Evolutionary conservation across 2,329 filamentous ascomycete species (phyloP).

Genomic region (Chrysosporium queenslandicum): DNA sequence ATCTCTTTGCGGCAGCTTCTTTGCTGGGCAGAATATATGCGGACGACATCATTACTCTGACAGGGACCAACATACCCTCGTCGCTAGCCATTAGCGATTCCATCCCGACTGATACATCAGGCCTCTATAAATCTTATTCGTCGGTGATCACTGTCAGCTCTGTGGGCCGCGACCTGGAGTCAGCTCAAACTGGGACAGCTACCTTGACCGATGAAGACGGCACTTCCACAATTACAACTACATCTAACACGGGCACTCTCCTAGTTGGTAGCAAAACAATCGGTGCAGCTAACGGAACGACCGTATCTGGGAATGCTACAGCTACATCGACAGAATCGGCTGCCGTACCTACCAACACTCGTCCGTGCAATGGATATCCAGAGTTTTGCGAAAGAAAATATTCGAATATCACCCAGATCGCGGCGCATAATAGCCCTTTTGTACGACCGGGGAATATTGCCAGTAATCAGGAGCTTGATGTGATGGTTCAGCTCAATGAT

Average conservation of each 20-base stretch:
- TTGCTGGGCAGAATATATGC: neutral
- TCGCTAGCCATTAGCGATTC: slow-evolving; percentile 8
- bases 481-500: slow-evolving; percentile 65
- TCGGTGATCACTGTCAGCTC: slow-evolving; percentile 22
- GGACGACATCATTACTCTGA: slow-evolving; percentile 11
- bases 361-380: slow-evolving; percentile 67
- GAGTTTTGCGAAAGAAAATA: slow-evolving; percentile 70
- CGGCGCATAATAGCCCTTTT: slow-evolving; percentile 75
- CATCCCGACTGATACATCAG: slow-evolving; percentile 18
- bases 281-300: slow-evolving; percentile 24
- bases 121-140: slow-evolving; percentile 22
- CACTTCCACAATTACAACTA: slow-evolving; percentile 22
- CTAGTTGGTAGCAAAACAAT: slow-evolving; percentile 30
- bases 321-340: slow-evolving; percentile 40
- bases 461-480: slow-evolving; percentile 61
- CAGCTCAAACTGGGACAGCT: slow-evolving; percentile 20
- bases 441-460: slow-evolving; percentile 58
- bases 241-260: slow-evolving; percentile 32
- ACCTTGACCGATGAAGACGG: slow-evolving; percentile 18
- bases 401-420: slow-evolving; percentile 70
- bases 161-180: slow-evolving; percentile 12
- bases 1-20: neutral
- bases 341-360: slow-evolving; percentile 54
- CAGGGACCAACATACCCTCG: slow-evolving; percentile 11
- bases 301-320: slow-evolving; percentile 41